A percentile compares a stretch with the other conserved stretches of the same genome.
Conservation (phyloP, 345 rosid genomes). For the Linum tenue region DNA sequence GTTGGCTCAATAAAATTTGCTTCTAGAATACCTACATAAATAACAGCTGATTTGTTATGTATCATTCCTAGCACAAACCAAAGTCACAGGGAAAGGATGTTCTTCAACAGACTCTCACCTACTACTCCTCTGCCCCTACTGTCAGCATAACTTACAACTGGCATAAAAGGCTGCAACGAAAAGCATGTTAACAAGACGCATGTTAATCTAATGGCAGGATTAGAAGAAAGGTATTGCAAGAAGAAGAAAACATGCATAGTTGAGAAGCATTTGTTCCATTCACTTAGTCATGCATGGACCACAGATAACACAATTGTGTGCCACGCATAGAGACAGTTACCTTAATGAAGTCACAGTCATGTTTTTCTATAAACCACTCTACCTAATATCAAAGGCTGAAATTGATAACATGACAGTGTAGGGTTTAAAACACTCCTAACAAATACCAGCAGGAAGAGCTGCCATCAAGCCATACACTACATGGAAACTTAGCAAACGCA, state of each 20-base stretch:
- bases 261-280: too few relatives aligned
- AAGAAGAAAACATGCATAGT: too few relatives aligned
- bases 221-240: too few relatives aligned
- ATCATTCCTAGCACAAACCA: background rate
- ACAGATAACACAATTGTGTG: background rate
- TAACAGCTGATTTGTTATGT: background rate
- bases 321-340: background rate
- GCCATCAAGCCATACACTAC: too few relatives aligned
- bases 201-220: too few relatives aligned
- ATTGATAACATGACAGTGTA: too few relatives aligned
- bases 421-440: too few relatives aligned
- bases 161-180: slow-evolving; percentile 80
- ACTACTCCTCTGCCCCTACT: slow-evolving; percentile 83
- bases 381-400: too few relatives aligned
- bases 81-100: background rate
- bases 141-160: slow-evolving; percentile 39
- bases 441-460: too few relatives aligned
- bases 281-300: background rate
- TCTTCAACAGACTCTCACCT: slow-evolving; percentile 43
- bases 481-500: too few relatives aligned
- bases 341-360: background rate
- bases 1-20: slow-evolving; percentile 91
- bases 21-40: slow-evolving; percentile 65
- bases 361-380: background rate
- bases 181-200: background rate